Base-by-base conservation (phyloP, 306 rosid genomes). In the Delonix regia region DNA sequence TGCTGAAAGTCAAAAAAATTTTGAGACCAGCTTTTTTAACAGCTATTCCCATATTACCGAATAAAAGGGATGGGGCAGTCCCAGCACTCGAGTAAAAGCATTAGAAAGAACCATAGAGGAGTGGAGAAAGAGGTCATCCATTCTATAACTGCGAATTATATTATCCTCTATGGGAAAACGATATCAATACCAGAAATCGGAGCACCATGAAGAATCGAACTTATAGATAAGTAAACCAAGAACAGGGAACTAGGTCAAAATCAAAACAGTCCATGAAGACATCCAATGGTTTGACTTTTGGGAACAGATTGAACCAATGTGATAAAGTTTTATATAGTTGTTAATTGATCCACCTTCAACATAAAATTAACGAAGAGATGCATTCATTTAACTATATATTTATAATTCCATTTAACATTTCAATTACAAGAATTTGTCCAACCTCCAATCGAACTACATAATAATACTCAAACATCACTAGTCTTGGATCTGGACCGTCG, bases 401-500 rank as follows among this genome's bases (percentile, higher is more conserved):
- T 14, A 12, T 22, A 56, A 22, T 53, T 22, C 7, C 15, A 22
- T 56, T 56, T 56, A 24, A 34, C 11, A 24, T 56, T 59, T 59
- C 65, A 59, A 25, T 27, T 27, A 27, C 33, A 10, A 9, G 77
- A 57, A 13, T 18, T 51, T 71, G 44, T 52, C 47, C 22, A 0
- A 6, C n/a, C n/a, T n/a, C n/a, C n/a, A n/a, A n/a, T n/a, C 41
- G 16, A 47, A 11, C 25, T 11, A 33, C 21, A 73, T 0, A 1
- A n/a, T 27, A 64, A 67, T 10, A 19, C 77, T 82, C 70, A 82
- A 22, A 44, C 66, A 56, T 73, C 80, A 28, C 56, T 33, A 13
- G 44, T 14, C 22, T 52, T 59, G 27, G 84, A 85, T 79, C 85
- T 85, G 11, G 83, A 83, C 16, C 70, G 68, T 78, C 82, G 74